Evolutionary conservation across 2,329 filamentous ascomycete species (phyloP).

Genomic region (Alternaria hordeiaustralica): DNA sequence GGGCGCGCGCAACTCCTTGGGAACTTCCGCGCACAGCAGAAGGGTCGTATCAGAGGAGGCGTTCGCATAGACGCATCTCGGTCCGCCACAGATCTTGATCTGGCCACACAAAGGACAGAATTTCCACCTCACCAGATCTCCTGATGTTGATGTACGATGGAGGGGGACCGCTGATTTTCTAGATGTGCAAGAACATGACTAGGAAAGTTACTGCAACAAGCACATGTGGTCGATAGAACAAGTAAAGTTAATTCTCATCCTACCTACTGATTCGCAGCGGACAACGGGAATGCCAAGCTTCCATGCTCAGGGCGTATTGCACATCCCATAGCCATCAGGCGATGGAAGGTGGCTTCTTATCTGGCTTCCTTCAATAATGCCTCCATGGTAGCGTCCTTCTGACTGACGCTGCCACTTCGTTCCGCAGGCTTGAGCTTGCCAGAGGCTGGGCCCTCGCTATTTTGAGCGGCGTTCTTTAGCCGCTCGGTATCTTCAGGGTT

Average conservation of each 20-base stretch:
- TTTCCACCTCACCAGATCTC: background rate
- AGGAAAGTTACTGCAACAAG: background rate
- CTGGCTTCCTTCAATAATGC: constrained; percentile 52
- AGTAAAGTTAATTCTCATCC: background rate
- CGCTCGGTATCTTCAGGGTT: constrained; percentile 60
- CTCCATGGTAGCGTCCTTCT: constrained; percentile 55
- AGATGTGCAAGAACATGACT: background rate
- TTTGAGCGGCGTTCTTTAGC: constrained; percentile 58
- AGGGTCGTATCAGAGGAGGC: background rate
- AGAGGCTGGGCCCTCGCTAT: constrained; percentile 33
- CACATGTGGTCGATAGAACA: background rate
- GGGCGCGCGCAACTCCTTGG: background rate
- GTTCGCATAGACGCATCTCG: background rate
- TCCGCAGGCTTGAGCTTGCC: constrained; percentile 48
- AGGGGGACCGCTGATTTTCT: too few species aligned
- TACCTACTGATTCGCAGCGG: background rate
- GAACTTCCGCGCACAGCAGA: background rate
- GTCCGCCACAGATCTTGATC: background rate
- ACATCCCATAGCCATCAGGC: background rate
- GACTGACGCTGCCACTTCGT: constrained; percentile 51
- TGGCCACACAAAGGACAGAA: background rate
- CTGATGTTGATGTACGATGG: background rate
- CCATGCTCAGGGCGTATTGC: background rate
- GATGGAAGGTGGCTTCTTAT: constrained; percentile 15
- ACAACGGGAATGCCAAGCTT: background rate